phyloP scores from a whole-genome alignment of 495 filamentous ascomycete species.

The Lepraria neglecta region DNA sequence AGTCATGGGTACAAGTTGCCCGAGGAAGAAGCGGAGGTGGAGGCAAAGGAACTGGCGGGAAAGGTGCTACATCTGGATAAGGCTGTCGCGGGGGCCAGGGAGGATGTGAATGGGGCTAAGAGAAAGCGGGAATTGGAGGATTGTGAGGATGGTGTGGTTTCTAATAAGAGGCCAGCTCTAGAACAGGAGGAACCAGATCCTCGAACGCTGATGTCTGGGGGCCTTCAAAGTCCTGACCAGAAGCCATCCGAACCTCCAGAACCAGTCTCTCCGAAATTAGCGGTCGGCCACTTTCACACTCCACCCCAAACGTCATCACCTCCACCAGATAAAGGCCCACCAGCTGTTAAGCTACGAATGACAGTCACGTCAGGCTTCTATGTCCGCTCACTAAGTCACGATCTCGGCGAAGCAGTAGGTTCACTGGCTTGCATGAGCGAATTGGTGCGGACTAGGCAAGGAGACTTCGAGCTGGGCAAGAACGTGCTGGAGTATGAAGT shows the following conservation, averaged over 20 bases:
- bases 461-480: conserved; percentile 58
- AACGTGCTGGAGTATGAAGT: conserved; percentile 82
- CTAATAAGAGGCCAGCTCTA: conserved; percentile 13
- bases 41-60: conserved; percentile 67
- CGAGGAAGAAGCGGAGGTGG: conserved; percentile 59
- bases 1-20: conserved; percentile 69
- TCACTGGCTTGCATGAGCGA: conserved; percentile 83
- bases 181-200: conserved; percentile 17
- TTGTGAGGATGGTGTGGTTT: conserved; percentile 30
- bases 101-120: conserved; percentile 24
- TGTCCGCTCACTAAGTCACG: conserved; percentile 86
- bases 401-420: conserved; percentile 75
- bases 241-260: background rate
- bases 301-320: conserved; percentile 33
- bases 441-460: conserved; percentile 74
- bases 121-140: conserved; percentile 32
- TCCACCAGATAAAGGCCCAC: conserved; percentile 46
- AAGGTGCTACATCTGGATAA: conserved; percentile 52
- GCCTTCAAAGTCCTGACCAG: conserved; percentile 27
- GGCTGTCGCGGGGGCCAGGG: conserved; percentile 22
- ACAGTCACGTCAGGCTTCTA: conserved; percentile 96
- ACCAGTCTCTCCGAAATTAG: background rate
- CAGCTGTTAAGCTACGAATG: conserved; percentile 78
- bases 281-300: conserved; percentile 24
- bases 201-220: conserved; percentile 45